Percentiles rank a stretch among this genome's conserved stretches.
Evolutionary conservation across 208 protist genomes (phyloP).

Genomic region (Leishmania guyanensis): DNA sequence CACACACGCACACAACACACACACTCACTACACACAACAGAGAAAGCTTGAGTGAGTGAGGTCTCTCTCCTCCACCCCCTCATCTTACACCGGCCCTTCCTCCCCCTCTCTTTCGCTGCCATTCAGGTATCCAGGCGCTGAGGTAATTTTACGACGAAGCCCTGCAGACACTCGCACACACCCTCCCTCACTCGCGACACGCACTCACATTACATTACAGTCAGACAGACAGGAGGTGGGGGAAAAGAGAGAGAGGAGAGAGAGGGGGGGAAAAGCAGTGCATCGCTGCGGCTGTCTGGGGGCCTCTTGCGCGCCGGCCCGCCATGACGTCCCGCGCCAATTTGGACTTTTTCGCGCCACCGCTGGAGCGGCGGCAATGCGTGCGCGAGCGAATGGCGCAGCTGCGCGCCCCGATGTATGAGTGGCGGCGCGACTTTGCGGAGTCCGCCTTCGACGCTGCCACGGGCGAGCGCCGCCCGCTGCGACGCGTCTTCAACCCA

Average conservation of each 20-base stretch:
- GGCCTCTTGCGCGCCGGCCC: neutral
- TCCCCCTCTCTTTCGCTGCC: neutral
- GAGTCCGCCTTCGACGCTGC: conserved; percentile 27
- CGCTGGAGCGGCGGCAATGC: conserved; percentile 22
- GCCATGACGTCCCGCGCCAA: conserved; percentile 26
- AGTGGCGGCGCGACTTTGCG: conserved; percentile 39
- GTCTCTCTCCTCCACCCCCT: too few species aligned
- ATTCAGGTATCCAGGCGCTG: neutral
- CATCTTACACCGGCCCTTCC: too few species aligned
- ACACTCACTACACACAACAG: neutral
- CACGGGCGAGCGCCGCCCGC: conserved; percentile 15
- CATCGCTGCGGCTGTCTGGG: neutral
- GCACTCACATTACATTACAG: neutral
- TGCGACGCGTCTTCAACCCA: conserved; percentile 16
- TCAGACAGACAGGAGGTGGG: neutral
- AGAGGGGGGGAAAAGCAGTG: too few species aligned
- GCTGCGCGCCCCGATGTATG: conserved; percentile 50
- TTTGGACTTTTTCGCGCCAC: conserved; percentile 49
- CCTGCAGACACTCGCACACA: neutral
- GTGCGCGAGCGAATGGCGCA: conserved; percentile 25
- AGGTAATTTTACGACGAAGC: neutral
- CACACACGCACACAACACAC: neutral
- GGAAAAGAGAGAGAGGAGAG: neutral
- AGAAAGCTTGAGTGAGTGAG: too few species aligned
- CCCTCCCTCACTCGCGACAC: too few species aligned